Conservation (phyloP, 176 grass and related monocot genomes). For the Hyparrhenia diplandra region DNA sequence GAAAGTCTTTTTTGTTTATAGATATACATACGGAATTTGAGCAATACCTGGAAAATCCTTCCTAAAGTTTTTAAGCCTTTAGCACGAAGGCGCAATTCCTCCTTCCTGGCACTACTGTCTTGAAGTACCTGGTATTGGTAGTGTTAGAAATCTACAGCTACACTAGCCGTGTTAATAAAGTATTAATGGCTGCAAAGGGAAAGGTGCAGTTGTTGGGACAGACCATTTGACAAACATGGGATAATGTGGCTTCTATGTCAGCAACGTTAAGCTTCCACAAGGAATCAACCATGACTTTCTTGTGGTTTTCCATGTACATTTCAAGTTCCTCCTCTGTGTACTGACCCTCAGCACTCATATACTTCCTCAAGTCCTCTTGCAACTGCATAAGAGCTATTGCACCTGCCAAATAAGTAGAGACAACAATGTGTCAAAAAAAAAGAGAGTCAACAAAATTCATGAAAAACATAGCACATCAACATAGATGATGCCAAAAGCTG, state of each 20-base stretch:
- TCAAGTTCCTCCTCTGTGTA: slow-evolving; percentile 81
- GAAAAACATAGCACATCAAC: slow-evolving; percentile 10
- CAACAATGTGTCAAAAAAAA: too few relatives aligned
- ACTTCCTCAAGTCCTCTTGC: slow-evolving; percentile 82
- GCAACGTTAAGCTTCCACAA: slow-evolving; percentile 99
- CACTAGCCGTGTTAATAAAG: not conserved
- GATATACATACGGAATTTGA: not conserved
- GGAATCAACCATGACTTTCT: slow-evolving; percentile 93
- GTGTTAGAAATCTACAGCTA: slow-evolving; percentile 18
- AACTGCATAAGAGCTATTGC: slow-evolving; percentile 98
- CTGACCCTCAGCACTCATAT: slow-evolving; percentile 69
- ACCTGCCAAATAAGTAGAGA: slow-evolving; percentile 51
- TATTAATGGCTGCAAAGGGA: not conserved
- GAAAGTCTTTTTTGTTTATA: too few relatives aligned
- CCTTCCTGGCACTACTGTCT: slow-evolving; percentile 63
- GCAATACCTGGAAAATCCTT: slow-evolving; percentile 86
- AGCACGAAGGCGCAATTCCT: slow-evolving; percentile 79
- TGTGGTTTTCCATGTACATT: slow-evolving; percentile 77
- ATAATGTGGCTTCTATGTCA: slow-evolving; percentile 93
- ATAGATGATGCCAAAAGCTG: not conserved
- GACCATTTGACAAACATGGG: slow-evolving; percentile 96
- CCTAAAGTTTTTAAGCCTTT: slow-evolving; percentile 96
- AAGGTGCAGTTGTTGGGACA: slow-evolving; percentile 30
- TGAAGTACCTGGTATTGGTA: slow-evolving; percentile 67
- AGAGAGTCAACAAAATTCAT: not conserved